Percentiles rank a stretch among this genome's conserved stretches.
Evolutionary conservation across 345 rosid species (phyloP).

Genomic region (Barbarea vulgaris): DNA sequence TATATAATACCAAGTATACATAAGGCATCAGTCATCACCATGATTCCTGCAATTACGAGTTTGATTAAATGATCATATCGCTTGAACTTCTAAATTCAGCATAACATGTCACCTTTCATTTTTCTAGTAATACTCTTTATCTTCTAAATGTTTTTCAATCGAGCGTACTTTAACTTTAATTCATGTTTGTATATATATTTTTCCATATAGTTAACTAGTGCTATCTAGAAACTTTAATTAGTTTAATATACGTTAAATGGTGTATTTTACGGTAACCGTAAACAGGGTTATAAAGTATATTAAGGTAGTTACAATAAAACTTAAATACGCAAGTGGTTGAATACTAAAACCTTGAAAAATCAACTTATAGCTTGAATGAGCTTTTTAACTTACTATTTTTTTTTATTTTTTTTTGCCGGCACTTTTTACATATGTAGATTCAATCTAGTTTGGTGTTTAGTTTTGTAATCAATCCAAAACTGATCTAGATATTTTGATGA

Average conservation of each 20-base stretch:
- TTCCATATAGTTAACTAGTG: background rate
- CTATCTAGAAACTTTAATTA: background rate
- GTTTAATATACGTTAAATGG: background rate
- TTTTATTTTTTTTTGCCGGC: too few relatives aligned
- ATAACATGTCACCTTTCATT: background rate
- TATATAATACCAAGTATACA: conserved; percentile 9
- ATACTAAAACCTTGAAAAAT: too few relatives aligned
- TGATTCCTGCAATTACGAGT: background rate
- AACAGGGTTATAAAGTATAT: too few relatives aligned
- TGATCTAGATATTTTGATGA: background rate
- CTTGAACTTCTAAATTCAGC: background rate
- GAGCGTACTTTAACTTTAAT: background rate
- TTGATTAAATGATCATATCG: background rate
- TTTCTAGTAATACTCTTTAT: background rate
- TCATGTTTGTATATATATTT: background rate
- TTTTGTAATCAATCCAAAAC: background rate
- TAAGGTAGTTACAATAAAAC: background rate
- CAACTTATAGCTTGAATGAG: too few relatives aligned
- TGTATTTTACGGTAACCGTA: background rate
- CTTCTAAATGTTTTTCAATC: too few relatives aligned
- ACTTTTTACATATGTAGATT: too few relatives aligned
- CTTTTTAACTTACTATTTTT: too few relatives aligned
- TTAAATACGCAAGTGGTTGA: background rate
- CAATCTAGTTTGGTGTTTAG: background rate
- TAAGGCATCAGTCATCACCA: conserved; percentile 15